Evolutionary conservation across 495 filamentous ascomycete species (phyloP), one percentile per base, ranked within the genome.

Genomic region (Cudoniella acicularis): DNA sequence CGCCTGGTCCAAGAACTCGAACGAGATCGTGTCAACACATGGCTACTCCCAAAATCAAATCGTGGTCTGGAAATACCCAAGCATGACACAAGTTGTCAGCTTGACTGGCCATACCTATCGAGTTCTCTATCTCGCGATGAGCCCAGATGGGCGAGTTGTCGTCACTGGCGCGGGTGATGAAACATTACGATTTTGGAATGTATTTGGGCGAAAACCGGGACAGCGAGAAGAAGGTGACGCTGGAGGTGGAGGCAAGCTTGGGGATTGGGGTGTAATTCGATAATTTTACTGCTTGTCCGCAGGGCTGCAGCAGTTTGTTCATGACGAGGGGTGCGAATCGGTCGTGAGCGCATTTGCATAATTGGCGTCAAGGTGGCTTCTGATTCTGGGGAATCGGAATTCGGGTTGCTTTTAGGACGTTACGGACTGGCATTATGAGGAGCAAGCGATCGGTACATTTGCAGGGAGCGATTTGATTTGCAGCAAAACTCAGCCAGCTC

Each of bases 41-140:
- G 94, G 94, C n/a, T 98, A 96, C 75, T 88, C 83, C 56, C 95
- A 98, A 69, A 96, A 98, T 67, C 92, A 97, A 70, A 96, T 98
- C 63, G 91, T 98, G 17, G 87, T 98, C 56, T 98, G 94, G 94
- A 98, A 98, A 69, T 98, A 98, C 69, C 94, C 94, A 1, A 89
- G 85, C 66, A 98, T 98, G 95, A 89, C 89, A 41, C 94, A 97
- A 65, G 91, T 98, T 4, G 94, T 88, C 13, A 95, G 89, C 57
- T 75, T 98, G 36, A 98, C 95, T 0, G 94, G 94, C 0, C 94
- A 98, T 70, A 98, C 94, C 0, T 98, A 92, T 73, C 84, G 94
- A 52, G 94, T 98, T 3, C 79, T 98, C 3, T 98, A 98, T 70
- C 80, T 98, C 21, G 91, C 92, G 6, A 98, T 98, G 92, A 96